phyloP scores from a whole-genome alignment of 768 basidiomycete species.

The Coprinopsis strossmayeri region DNA sequence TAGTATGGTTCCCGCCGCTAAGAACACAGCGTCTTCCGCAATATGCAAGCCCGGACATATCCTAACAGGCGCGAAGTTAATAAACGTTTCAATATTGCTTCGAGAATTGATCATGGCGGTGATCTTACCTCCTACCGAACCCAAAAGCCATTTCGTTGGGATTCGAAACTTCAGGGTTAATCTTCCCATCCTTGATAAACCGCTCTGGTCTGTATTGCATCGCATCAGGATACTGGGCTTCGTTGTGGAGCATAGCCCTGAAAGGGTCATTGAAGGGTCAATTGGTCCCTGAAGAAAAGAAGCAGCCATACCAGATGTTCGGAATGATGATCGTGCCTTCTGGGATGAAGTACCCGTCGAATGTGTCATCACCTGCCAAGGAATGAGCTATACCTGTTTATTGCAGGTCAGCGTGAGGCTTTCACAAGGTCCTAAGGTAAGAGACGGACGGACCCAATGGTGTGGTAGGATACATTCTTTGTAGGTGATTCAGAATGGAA shows the following conservation, averaged over 20 bases:
- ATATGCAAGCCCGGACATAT: constrained; percentile 6
- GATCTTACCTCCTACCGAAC: constrained; percentile 23
- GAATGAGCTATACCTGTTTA: not conserved
- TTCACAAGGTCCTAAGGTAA: too few relatives aligned
- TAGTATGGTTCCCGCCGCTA: constrained; percentile 5
- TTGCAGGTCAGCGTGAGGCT: too few relatives aligned
- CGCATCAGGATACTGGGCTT: constrained; percentile 15
- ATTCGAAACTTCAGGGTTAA: constrained; percentile 19
- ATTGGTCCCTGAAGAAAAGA: not conserved
- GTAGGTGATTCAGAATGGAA: too few relatives aligned
- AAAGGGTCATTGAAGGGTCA: not conserved
- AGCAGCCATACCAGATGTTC: not conserved
- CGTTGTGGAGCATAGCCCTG: constrained; percentile 20
- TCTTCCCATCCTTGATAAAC: constrained; percentile 14
- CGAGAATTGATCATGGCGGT: not conserved
- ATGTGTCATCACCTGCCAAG: not conserved
- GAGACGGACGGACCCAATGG: too few relatives aligned
- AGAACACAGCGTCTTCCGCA: not conserved
- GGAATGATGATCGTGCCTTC: not conserved
- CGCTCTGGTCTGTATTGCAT: constrained; percentile 16
- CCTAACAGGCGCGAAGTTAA: too few relatives aligned
- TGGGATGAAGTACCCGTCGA: not conserved
- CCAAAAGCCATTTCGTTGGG: constrained; percentile 21
- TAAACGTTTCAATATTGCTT: too few relatives aligned
- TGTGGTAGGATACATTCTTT: too few relatives aligned